phyloP scores from a whole-genome alignment of 768 basidiomycete genomes.

The Leccinum obscurum region DNA sequence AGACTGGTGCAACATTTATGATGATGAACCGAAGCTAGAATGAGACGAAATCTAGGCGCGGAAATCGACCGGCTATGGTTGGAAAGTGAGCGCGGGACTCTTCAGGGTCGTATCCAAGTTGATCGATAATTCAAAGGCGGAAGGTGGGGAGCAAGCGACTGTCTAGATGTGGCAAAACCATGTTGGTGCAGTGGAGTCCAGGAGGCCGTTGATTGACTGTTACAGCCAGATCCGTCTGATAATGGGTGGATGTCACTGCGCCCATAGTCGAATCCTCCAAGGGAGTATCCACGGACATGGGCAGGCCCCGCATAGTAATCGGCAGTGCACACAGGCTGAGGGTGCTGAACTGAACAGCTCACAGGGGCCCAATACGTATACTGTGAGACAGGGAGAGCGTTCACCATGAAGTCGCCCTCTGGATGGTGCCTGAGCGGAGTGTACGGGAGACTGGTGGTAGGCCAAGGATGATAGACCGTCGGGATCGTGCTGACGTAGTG shows the following conservation, averaged over 20 bases:
- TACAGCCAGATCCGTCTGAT: constrained; percentile 41
- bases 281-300: constrained; percentile 61
- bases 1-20: constrained; percentile 33
- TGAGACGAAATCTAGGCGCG: constrained; percentile 30
- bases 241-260: constrained; percentile 47
- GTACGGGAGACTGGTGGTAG: constrained; percentile 14
- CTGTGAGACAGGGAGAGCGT: constrained; percentile 13
- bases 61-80: constrained; percentile 11
- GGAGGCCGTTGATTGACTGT: constrained; percentile 38
- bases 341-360: constrained; percentile 47
- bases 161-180: constrained; percentile 42
- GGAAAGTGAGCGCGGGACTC: constrained; percentile 5
- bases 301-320: constrained; percentile 46
- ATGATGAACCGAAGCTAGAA: constrained; percentile 22
- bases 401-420: constrained; percentile 18
- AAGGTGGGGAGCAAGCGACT: constrained; percentile 44
- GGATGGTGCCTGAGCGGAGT: constrained; percentile 23
- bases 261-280: constrained; percentile 54
- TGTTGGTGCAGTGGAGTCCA: constrained; percentile 47
- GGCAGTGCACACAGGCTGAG: constrained; percentile 57
- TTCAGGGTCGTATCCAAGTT: constrained; percentile 51
- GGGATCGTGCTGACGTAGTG: constrained; percentile 35
- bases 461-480: constrained; percentile 33
- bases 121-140: constrained; percentile 47
- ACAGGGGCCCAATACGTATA: constrained; percentile 26